These are phyloP conservation scores for Heimioporus sp. DNA, from an alignment of 768 basidiomycete genomes.

Conservation along the genomic window DNA sequence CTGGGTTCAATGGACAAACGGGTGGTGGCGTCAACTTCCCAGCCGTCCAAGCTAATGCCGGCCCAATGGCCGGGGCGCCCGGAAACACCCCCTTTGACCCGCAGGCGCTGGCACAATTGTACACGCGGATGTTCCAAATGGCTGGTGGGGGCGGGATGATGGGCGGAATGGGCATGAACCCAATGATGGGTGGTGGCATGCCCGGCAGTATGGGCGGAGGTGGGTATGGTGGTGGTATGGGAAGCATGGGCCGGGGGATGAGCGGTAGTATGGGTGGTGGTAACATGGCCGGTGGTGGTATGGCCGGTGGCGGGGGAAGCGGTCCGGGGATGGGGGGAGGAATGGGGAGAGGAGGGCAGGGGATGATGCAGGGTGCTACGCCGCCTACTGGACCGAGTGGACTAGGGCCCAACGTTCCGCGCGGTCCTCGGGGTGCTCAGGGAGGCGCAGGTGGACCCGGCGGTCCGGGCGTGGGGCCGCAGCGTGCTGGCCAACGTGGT, in stretches of 20 bases:
- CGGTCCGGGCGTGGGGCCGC: slow-evolving; percentile 64
- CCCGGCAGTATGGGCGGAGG: slow-evolving; percentile 29
- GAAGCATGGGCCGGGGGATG: slow-evolving; percentile 40
- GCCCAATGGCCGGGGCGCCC: slow-evolving; percentile 28
- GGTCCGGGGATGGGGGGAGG: slow-evolving; percentile 36
- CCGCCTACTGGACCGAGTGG: slow-evolving; percentile 35
- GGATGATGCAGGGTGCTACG: slow-evolving; percentile 37
- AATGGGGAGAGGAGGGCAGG: slow-evolving; percentile 42
- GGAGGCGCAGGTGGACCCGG: slow-evolving; percentile 50
- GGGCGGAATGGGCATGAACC: slow-evolving; percentile 42
- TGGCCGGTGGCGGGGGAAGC: slow-evolving; percentile 19
- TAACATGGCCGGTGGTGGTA: slow-evolving; percentile 29
- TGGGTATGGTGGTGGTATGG: slow-evolving; percentile 37
- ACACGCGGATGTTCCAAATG: slow-evolving; percentile 94
- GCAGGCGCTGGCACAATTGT: slow-evolving; percentile 87
- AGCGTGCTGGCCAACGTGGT: slow-evolving; percentile 66
- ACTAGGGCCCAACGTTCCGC: slow-evolving; percentile 58
- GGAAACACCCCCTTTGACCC: slow-evolving; percentile 82
- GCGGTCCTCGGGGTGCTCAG: slow-evolving; percentile 60
- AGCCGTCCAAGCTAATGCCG: slow-evolving; percentile 20
- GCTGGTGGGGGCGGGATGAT: slow-evolving; percentile 53
- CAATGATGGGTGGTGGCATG: slow-evolving; percentile 36
- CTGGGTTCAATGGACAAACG: slow-evolving; percentile 30
- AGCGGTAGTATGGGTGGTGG: slow-evolving; percentile 33
- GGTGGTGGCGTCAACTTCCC: slow-evolving; percentile 37